Base-by-base conservation (phyloP, 495 filamentous ascomycete species). In the Daldinia grandis region DNA sequence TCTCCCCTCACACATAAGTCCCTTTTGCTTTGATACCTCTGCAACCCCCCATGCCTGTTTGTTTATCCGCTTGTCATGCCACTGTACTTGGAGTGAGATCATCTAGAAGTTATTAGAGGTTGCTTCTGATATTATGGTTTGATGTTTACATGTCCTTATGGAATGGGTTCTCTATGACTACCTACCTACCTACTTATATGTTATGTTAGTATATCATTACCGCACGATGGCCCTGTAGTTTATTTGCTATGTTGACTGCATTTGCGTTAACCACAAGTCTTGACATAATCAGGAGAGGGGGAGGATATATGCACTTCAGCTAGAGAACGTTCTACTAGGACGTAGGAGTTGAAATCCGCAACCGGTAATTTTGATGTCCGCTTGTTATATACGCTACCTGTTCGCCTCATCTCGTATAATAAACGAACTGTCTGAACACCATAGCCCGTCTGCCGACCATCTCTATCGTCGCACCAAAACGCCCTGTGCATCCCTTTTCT, bases 401-500 rank as follows among this genome's bases (percentile, higher is more conserved):
- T 17, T 25, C 44, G 15, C 27, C 33, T 44, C 28, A 27, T 54
- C 24, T 62, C 35, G 27, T 68, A 50, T 62, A 21, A 62, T 62
- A 68, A 58, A 62, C 30, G 17, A 8, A 24, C 17, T 30, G 42
- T 31, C 40, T 10, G 35, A 47, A 62, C 50, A 49, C 51, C 42
- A 28, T 51, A 17, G 15, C 64, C 38, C 57, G 40, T 58, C 40
- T 15, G 1, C 50, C 58, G 21, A 58, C 25, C 51, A 51, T 64
- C 35, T 69, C 27, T 53, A 54, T 54, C 42, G 37, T 35, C 28
- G 54, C 44, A 53, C 59, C 54, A 42, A 33, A 69, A 69, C 67
- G 67, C 67, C 53, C 49, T 58, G 21, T 55, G 30, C 27, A 50
- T 27, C 63, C 6, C 25, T 50, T 58, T 55, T 55, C 21, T 49